Base-by-base conservation (phyloP, 495 filamentous ascomycete genomes). In the Talaromyces proteolyticus region DNA sequence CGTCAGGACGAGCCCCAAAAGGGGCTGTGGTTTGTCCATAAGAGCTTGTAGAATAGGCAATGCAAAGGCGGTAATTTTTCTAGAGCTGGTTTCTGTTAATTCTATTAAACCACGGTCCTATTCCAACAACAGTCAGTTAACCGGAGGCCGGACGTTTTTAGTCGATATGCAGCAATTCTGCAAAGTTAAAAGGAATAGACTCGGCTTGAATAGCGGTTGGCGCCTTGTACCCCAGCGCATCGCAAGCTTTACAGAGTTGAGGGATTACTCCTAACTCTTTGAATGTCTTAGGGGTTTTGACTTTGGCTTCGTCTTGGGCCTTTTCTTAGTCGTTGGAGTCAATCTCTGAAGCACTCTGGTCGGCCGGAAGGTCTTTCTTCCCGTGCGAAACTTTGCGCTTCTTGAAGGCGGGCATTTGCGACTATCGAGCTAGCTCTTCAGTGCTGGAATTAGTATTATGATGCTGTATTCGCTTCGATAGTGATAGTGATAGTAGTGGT, bases 11-110 rank as follows among this genome's bases (percentile, higher is more conserved):
- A 96, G 84, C 20, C 79, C 83, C 56, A 87, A 92, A 25, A 94
- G 70, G 1, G 88, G 68, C 34, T 84, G 82, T 0, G 91, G 89
- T 51, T 86, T 86, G 37, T 91, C 85, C 75, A 96, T 89, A 0
- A 96, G 76, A 1, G 82, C 78, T 73, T 95, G 89, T 3, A 96
- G 74, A 38, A 96, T 92, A 1, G 93, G 93, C 0, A 98, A 66
- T 0, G 86, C 86, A 62, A 96, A 98, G 0, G 93, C 89, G 2
- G 88, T 92, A 0, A 86, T 96, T 68, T 98, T 98, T 64, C 93
- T 93, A 61, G 80, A 86, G 55, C 93, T 93, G 0, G 93, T 98
- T 64, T 98, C 91, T 23, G 93, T 91, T 19, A 96, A 76, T 26
- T 90, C 93, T 54, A 98, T 95, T 22, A 97, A 70, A 67, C 96